A percentile compares a stretch with the other conserved stretches of the same genome.
Conservation (phyloP, 176 grass and related monocot species). For the Bromus sterilis region DNA sequence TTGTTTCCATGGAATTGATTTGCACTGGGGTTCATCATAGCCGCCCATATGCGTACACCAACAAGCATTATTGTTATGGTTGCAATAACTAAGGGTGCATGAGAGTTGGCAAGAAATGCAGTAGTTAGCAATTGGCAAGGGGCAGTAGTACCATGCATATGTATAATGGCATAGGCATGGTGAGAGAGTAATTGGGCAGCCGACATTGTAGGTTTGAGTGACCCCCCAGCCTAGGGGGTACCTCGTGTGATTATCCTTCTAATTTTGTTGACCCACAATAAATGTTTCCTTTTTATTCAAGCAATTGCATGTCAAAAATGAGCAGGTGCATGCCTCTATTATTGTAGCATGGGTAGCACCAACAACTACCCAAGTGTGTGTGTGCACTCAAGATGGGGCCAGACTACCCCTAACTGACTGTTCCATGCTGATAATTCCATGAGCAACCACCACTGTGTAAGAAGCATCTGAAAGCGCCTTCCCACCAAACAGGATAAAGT, state of each 20-base stretch:
- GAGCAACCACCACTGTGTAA: background rate
- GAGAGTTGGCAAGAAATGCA: conserved; percentile 8
- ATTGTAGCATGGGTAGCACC: background rate
- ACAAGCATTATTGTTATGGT: conserved; percentile 29
- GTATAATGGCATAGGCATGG: background rate
- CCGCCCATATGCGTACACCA: background rate
- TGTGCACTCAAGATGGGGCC: background rate
- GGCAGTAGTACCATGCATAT: background rate
- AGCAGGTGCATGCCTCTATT: background rate
- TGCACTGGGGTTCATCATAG: background rate
- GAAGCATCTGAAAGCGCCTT: background rate
- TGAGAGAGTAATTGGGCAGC: conserved; percentile 26
- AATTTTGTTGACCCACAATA: conserved; percentile 39
- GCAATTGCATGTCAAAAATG: background rate
- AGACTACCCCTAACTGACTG: background rate
- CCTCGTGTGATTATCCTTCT: conserved; percentile 21
- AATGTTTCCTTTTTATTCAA: conserved; percentile 17
- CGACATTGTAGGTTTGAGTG: conserved; percentile 37
- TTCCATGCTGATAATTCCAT: background rate
- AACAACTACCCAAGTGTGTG: background rate
- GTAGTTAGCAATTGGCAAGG: conserved; percentile 3
- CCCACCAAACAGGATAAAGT: background rate
- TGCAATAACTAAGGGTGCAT: conserved; percentile 12
- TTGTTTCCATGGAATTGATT: conserved; percentile 20
- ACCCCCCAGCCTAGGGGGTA: conserved; percentile 17